Evolutionary conservation across 257 asterid species (phyloP).

Genomic region (Penstemon eatonii): DNA sequence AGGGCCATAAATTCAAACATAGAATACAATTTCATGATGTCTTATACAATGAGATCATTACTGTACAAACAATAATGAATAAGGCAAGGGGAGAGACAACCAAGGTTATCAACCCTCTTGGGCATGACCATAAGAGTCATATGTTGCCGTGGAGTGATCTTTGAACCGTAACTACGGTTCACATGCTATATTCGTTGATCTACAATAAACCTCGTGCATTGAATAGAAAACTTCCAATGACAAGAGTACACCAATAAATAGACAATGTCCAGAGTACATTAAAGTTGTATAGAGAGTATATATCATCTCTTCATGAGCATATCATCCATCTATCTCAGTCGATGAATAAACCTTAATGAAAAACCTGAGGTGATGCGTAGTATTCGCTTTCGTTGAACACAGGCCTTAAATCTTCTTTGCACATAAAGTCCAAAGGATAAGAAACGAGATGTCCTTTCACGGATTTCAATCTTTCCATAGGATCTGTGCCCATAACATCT

Average conservation of each 20-base stretch:
- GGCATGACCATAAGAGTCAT: no score
- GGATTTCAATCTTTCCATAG: slow-evolving; percentile 74
- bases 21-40: slow-evolving; percentile 3
- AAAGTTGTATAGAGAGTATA: neutral
- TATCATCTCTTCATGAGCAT: no score
- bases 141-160: no score
- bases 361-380: slow-evolving; percentile 93
- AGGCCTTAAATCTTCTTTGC: slow-evolving; percentile 89
- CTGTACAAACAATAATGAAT: neutral
- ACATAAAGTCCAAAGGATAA: slow-evolving; percentile 90
- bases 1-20: slow-evolving; percentile 1
- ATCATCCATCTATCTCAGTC: neutral
- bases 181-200: slow-evolving; percentile 27
- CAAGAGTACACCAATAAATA: neutral
- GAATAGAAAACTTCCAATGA: neutral
- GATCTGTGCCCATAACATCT: slow-evolving; percentile 62
- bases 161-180: neutral
- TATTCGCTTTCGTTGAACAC: slow-evolving; percentile 92
- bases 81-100: no score
- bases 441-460: slow-evolving; percentile 93
- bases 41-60: neutral
- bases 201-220: slow-evolving; percentile 26
- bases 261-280: neutral
- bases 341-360: slow-evolving; percentile 43
- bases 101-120: no score